These are phyloP conservation scores for Galerina sulciceps DNA, from an alignment of 768 basidiomycete genomes.

Conservation along the genomic window DNA sequence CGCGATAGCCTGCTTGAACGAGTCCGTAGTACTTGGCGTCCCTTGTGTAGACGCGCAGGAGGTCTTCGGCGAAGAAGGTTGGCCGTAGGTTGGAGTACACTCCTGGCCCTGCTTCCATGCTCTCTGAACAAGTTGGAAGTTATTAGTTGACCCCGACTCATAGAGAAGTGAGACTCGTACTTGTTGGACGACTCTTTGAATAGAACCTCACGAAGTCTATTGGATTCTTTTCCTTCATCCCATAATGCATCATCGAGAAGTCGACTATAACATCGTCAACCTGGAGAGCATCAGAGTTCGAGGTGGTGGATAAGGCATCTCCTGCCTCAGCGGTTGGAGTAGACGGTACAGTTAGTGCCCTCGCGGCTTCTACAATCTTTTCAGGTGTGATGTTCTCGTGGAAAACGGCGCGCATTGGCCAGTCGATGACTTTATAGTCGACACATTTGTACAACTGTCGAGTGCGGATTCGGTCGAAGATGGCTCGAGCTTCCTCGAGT, in stretches of 20 bases:
- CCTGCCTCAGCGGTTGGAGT: not conserved
- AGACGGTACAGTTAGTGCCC: constrained; percentile 14
- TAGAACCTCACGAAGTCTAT: constrained; percentile 75
- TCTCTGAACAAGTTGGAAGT: constrained; percentile 34
- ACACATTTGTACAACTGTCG: constrained; percentile 75
- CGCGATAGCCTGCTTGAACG: constrained; percentile 71
- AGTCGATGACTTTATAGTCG: constrained; percentile 62
- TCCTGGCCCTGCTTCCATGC: constrained; percentile 48
- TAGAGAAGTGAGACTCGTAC: constrained; percentile 38
- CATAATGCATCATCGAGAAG: constrained; percentile 72
- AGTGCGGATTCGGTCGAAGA: constrained; percentile 62
- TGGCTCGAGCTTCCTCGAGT: constrained; percentile 57
- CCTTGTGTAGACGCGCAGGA: constrained; percentile 72
- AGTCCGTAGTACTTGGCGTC: constrained; percentile 59
- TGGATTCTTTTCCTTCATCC: constrained; percentile 74
- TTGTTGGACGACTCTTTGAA: constrained; percentile 60
- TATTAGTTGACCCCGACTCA: not conserved
- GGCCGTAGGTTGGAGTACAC: constrained; percentile 74
- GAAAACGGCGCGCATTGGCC: constrained; percentile 39
- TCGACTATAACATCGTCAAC: constrained; percentile 66
- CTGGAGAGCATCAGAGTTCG: constrained; percentile 30
- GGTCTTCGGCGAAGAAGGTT: constrained; percentile 65
- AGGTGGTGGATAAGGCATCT: not conserved
- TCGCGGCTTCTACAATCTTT: constrained; percentile 47
- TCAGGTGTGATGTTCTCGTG: constrained; percentile 41